These are phyloP conservation scores for Tuber magnatum DNA, from an alignment of 495 filamentous ascomycete species.

Conservation along the genomic window DNA sequence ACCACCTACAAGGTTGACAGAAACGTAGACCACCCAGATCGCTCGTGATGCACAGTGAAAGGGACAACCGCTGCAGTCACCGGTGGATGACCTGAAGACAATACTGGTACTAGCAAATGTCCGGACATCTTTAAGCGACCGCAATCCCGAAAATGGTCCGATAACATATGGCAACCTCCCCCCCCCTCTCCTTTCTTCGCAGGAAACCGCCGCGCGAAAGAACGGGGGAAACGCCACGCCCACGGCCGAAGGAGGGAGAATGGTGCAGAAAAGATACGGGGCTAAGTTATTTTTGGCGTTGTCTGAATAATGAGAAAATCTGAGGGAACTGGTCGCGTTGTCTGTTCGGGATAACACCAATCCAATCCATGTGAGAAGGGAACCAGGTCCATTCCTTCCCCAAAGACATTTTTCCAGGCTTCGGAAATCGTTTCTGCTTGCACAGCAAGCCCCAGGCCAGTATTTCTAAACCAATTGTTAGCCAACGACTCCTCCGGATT, in stretches of 20 bases:
- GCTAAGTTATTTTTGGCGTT: not conserved
- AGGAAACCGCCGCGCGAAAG: not conserved
- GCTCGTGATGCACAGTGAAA: not conserved
- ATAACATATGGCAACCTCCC: not conserved
- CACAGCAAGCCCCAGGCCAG: not conserved
- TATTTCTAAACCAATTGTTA: not conserved
- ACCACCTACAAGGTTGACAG: slow-evolving; percentile 2
- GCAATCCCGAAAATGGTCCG: not conserved
- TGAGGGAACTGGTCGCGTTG: not conserved
- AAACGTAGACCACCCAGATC: not conserved
- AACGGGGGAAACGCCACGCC: not conserved
- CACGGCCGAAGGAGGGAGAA: not conserved
- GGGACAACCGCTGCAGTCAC: not conserved
- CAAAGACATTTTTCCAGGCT: not conserved
- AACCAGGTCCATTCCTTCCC: not conserved
- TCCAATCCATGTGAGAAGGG: not conserved
- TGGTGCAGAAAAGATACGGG: not conserved
- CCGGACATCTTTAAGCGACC: not conserved
- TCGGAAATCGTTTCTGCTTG: slow-evolving; percentile 1
- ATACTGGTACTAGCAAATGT: not conserved
- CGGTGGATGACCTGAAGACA: not conserved
- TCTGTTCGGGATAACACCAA: slow-evolving; percentile 1
- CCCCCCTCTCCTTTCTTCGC: not conserved
- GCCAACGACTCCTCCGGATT: not conserved
- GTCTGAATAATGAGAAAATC: not conserved